Conservation (phyloP, 306 rosid species). For the Sicyos baderoa region DNA sequence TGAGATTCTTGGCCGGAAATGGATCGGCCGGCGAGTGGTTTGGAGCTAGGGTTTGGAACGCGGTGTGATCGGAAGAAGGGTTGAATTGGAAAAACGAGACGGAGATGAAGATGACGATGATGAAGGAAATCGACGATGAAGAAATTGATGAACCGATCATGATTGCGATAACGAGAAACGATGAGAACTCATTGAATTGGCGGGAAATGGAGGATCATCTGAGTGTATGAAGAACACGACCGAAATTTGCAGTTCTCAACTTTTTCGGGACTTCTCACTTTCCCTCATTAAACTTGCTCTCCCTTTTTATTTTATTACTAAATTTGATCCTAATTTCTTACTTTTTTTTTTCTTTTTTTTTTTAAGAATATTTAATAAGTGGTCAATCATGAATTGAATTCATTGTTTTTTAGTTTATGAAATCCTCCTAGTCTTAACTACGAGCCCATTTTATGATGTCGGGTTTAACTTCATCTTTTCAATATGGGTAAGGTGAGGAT, state of each 20-base stretch:
- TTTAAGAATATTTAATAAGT: too few relatives aligned
- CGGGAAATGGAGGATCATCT: conserved; percentile 29
- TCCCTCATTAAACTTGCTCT: background rate
- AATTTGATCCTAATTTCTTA: too few relatives aligned
- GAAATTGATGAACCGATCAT: conserved; percentile 31
- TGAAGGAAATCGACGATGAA: conserved; percentile 27
- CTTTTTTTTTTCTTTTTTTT: too few relatives aligned
- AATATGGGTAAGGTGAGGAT: too few relatives aligned
- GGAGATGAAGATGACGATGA: conserved; percentile 28
- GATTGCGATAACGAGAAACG: conserved; percentile 8
- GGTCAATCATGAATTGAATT: too few relatives aligned
- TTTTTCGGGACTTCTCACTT: background rate
- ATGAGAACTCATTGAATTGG: conserved; percentile 32
- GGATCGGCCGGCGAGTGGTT: conserved; percentile 18
- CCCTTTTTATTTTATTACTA: too few relatives aligned
- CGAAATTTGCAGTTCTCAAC: background rate
- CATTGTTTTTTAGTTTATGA: too few relatives aligned
- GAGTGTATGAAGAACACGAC: conserved; percentile 8
- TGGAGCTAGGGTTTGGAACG: conserved; percentile 33
- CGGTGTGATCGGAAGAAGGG: conserved; percentile 19
- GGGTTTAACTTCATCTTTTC: too few relatives aligned
- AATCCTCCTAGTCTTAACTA: too few relatives aligned
- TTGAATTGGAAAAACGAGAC: conserved; percentile 29
- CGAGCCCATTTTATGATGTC: too few relatives aligned
- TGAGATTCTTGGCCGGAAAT: conserved; percentile 17